Percentiles rank a stretch among this genome's conserved stretches.
Evolutionary conservation across 2,329 filamentous ascomycete species (phyloP).

Genomic region (Pseudocercospora fuligena): DNA sequence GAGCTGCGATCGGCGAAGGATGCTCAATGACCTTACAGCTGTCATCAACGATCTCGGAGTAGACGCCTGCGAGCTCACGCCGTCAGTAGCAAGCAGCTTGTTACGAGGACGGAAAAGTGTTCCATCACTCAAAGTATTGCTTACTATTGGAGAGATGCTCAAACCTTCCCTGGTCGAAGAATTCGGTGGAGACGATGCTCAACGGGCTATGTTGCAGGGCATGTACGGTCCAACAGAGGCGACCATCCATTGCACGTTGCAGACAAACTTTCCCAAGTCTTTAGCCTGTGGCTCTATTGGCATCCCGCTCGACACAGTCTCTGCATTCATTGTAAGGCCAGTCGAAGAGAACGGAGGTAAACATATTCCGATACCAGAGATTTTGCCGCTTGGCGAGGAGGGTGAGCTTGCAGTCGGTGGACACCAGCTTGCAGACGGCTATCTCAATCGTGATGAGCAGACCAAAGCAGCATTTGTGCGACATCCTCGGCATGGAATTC

Average conservation of each 20-base stretch:
- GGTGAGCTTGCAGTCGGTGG: conserved; percentile 86
- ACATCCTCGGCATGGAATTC: conserved; percentile 64
- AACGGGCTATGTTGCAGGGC: conserved; percentile 74
- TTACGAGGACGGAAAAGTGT: conserved; percentile 69
- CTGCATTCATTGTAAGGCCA: conserved; percentile 67
- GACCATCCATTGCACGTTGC: conserved; percentile 85
- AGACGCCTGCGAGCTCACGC: conserved; percentile 87
- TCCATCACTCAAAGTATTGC: conserved; percentile 69
- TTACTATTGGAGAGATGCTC: conserved; percentile 94
- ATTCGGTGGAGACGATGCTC: conserved; percentile 66
- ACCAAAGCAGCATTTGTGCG: conserved; percentile 73
- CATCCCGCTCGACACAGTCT: conserved; percentile 78
- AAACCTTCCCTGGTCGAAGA: conserved; percentile 76
- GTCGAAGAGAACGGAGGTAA: background rate
- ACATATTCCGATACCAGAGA: conserved; percentile 34
- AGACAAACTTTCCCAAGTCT: conserved; percentile 62
- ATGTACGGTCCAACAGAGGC: conserved; percentile 97
- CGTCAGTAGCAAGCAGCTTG: conserved; percentile 81
- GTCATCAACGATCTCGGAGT: conserved; percentile 69
- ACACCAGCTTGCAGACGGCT: conserved; percentile 76
- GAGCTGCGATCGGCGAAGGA: conserved; percentile 67
- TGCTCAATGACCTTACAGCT: conserved; percentile 76
- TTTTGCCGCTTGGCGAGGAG: conserved; percentile 68
- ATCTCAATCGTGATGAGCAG: conserved; percentile 79
- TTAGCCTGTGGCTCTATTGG: conserved; percentile 74